Evolutionary conservation across 2,329 filamentous ascomycete genomes (phyloP).

Genomic region (Xylariales sp.): DNA sequence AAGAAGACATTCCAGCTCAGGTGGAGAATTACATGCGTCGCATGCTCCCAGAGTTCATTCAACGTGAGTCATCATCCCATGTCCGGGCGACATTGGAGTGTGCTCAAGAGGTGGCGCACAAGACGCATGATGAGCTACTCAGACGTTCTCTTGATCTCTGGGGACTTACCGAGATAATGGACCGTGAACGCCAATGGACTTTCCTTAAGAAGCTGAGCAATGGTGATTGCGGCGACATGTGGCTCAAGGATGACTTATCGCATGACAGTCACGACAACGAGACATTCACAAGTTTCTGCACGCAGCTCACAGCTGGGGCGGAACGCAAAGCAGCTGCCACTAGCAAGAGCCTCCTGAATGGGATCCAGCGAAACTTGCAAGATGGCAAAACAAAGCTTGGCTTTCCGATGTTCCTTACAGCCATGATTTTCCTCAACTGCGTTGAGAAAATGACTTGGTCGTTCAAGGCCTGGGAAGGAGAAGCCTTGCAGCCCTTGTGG

Average conservation of each 20-base stretch:
- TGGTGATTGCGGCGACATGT: conserved; percentile 35
- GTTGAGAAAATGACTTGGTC: conserved; percentile 66
- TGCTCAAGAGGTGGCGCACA: conserved; percentile 39
- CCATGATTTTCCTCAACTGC: conserved; percentile 59
- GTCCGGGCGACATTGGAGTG: conserved; percentile 54
- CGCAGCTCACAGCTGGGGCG: conserved; percentile 60
- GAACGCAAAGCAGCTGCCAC: conserved; percentile 59
- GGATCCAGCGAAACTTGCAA: conserved; percentile 57
- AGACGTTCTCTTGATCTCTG: conserved; percentile 58
- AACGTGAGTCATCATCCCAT: conserved; percentile 55
- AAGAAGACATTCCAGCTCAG: conserved; percentile 54
- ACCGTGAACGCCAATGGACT: conserved; percentile 58
- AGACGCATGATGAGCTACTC: conserved; percentile 49
- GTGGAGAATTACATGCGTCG: conserved; percentile 58
- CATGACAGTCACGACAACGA: conserved; percentile 36
- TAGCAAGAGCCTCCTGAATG: conserved; percentile 52
- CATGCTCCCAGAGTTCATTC: conserved; percentile 53
- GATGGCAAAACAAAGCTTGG: conserved; percentile 56
- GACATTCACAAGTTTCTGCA: conserved; percentile 53
- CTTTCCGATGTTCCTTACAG: conserved; percentile 58
- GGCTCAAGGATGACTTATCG: conserved; percentile 49
- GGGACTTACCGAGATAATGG: conserved; percentile 61
- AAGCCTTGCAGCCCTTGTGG: conserved; percentile 55
- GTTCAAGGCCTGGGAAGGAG: conserved; percentile 64
- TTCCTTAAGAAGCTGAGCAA: conserved; percentile 45